phyloP scores from a whole-genome alignment of 768 basidiomycete genomes.

The Leccinum ochraceum region DNA sequence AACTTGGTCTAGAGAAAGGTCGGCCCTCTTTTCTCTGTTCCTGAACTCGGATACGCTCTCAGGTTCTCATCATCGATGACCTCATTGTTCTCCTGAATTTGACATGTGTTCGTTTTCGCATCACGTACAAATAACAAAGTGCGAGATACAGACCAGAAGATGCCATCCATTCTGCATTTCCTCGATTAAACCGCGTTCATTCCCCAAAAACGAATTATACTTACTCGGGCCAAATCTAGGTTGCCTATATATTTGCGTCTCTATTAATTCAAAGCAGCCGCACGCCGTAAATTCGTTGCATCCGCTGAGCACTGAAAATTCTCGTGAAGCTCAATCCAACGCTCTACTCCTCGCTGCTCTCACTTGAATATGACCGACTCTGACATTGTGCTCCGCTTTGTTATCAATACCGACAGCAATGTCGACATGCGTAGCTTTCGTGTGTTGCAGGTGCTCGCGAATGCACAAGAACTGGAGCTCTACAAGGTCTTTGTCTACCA shows the following conservation, averaged over 20 bases:
- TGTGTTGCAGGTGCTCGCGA: constrained; percentile 37
- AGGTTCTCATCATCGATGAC: constrained; percentile 16
- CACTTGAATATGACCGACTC: constrained; percentile 31
- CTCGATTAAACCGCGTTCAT: constrained; percentile 18
- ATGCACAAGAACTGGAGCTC: constrained; percentile 35
- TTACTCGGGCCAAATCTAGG: constrained; percentile 25
- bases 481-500: constrained; percentile 40
- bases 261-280: constrained; percentile 1
- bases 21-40: neutral
- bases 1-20: neutral
- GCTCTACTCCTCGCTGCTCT: neutral
- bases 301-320: neutral
- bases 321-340: neutral
- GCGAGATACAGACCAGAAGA: constrained; percentile 2
- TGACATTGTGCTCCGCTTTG: constrained; percentile 42
- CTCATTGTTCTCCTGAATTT: constrained; percentile 30
- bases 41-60: constrained; percentile 7
- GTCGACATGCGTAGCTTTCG: constrained; percentile 47
- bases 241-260: constrained; percentile 18
- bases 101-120: constrained; percentile 12
- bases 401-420: constrained; percentile 30
- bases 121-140: constrained; percentile 31
- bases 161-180: constrained; percentile 16
- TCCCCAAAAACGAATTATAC: constrained; percentile 19
- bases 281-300: constrained; percentile 9